Percentiles rank a stretch among this genome's conserved stretches.
phyloP scores from a whole-genome alignment of 2,329 filamentous ascomycete species.

The Aspergillus melleus region DNA sequence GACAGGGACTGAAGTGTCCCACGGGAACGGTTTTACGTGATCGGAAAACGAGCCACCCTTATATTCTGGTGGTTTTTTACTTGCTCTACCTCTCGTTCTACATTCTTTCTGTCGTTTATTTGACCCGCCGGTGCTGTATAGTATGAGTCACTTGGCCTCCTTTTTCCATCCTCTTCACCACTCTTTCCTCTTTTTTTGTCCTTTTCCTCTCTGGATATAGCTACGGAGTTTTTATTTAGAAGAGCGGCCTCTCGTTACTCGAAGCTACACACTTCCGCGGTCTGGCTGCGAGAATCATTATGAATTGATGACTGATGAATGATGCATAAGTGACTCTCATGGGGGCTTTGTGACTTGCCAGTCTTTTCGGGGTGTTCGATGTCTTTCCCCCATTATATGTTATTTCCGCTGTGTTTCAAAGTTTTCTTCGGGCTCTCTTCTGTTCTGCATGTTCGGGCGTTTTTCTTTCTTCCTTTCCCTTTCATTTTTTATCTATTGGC shows the following conservation, averaged over 20 bases:
- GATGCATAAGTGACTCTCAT: constrained; percentile 32
- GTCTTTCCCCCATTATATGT: constrained; percentile 1
- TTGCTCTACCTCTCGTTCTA: neutral
- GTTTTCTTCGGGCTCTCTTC: constrained; percentile 10
- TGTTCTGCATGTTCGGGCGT: constrained; percentile 32
- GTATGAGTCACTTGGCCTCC: constrained; percentile 15
- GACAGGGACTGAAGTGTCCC: neutral
- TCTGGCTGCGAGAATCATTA: constrained; percentile 25
- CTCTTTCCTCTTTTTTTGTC: constrained; percentile 1
- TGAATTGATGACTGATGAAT: constrained; percentile 41
- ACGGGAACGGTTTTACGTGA: neutral
- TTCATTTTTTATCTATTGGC: neutral
- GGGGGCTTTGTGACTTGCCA: constrained; percentile 20
- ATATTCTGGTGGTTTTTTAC: neutral
- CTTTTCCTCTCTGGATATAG: constrained; percentile 14
- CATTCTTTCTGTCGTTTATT: constrained; percentile 9
- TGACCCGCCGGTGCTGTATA: constrained; percentile 17
- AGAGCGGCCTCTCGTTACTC: constrained; percentile 17
- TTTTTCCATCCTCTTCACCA: constrained; percentile 6
- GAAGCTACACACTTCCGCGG: constrained; percentile 15
- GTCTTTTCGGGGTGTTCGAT: constrained; percentile 18
- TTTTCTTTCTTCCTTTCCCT: constrained; percentile 9
- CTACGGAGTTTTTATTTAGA: constrained; percentile 16
- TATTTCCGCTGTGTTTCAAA: constrained; percentile 6
- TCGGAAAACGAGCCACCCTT: neutral